Percentiles rank a stretch among this genome's conserved stretches.
These are phyloP conservation scores for Phytophthora palmivora DNA, from an alignment of 352 stramenopile species.

Conservation along the genomic window DNA sequence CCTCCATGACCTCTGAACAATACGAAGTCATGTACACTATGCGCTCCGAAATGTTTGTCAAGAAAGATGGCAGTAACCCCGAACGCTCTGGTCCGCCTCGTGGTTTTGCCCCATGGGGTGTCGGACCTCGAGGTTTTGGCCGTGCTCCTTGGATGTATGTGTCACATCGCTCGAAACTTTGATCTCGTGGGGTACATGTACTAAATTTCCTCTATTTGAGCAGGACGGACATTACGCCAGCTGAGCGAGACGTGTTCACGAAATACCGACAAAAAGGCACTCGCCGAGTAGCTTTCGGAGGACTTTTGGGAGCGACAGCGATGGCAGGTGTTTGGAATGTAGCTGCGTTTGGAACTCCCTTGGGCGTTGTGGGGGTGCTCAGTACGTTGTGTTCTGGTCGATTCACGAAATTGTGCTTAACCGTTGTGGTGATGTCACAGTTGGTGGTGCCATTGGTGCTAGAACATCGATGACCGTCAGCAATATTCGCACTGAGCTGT, in stretches of 20 bases:
- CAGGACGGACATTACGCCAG: slow-evolving; percentile 21
- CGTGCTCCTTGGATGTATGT: slow-evolving; percentile 16
- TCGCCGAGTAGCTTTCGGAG: slow-evolving; percentile 17
- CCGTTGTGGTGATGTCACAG: not conserved
- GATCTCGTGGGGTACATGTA: not conserved
- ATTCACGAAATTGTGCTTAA: not conserved
- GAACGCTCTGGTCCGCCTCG: slow-evolving; percentile 9
- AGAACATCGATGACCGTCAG: slow-evolving; percentile 18
- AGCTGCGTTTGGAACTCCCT: slow-evolving; percentile 13
- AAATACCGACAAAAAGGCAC: slow-evolving; percentile 25
- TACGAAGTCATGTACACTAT: slow-evolving; percentile 29
- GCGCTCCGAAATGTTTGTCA: slow-evolving; percentile 28
- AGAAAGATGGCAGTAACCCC: slow-evolving; percentile 1
- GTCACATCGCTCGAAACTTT: not conserved
- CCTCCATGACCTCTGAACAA: slow-evolving; percentile 10
- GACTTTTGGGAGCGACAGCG: slow-evolving; percentile 19
- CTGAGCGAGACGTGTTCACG: slow-evolving; percentile 22
- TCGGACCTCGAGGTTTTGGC: slow-evolving; percentile 10
- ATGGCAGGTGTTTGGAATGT: slow-evolving; percentile 33
- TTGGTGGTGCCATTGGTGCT: slow-evolving; percentile 25
- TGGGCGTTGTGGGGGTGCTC: slow-evolving; percentile 28
- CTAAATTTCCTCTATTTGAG: not conserved
- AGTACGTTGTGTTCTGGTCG: not conserved
- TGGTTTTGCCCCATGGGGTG: slow-evolving; percentile 9
- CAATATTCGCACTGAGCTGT: slow-evolving; percentile 23